Evolutionary conservation across 331 rosid genomes (phyloP), one percentile per base, ranked within the genome.

Genomic region (Arachis monticola): DNA sequence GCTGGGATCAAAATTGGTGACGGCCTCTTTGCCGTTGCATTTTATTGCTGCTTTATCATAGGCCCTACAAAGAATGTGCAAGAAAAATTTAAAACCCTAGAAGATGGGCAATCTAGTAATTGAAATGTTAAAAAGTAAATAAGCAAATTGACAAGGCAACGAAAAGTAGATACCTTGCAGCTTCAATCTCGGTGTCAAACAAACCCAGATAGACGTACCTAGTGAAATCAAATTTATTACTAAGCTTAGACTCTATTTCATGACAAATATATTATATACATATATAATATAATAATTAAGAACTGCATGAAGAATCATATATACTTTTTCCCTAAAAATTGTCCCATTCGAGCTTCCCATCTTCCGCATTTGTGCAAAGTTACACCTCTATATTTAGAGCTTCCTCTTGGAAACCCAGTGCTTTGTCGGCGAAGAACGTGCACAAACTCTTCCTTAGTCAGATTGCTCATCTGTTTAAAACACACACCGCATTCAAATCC

Each of bases 321-420:
- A n/a, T 88, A 95, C 99, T 95, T 95, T 86, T 90, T 95, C 79
- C 99, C 97, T 67, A 95, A 86, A 79, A 95, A 95, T 73, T 95
- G 99, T 63, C 99, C 99, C 99, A 95, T 92, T 60, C 99, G 80
- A 59, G 99, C 97, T 11, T 95, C 99, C 99, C 99, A 95, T 90
- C 99, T 86, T 75, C 99, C 99, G 81, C 99, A 95, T 80, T 95
- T 95, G 74, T 95, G 99, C 82, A 95, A 85, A 14, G 99, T 95
- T 17, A 95, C 99, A 64, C 99, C 99, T 86, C 99, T 92, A 84
- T 88, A 95, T 82, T 95, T 95, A 45, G 99, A 95, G 86, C 99
- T 95, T 22, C 99, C 99, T 80, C 99, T 88, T 1, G 99, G 99
- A 83, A 88, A 95, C n/a, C 99, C 99, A 75, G 97, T 95, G 85